These are phyloP conservation scores for Fusarium clavum DNA, from an alignment of 2,329 filamentous ascomycete species.

Conservation along the genomic window DNA sequence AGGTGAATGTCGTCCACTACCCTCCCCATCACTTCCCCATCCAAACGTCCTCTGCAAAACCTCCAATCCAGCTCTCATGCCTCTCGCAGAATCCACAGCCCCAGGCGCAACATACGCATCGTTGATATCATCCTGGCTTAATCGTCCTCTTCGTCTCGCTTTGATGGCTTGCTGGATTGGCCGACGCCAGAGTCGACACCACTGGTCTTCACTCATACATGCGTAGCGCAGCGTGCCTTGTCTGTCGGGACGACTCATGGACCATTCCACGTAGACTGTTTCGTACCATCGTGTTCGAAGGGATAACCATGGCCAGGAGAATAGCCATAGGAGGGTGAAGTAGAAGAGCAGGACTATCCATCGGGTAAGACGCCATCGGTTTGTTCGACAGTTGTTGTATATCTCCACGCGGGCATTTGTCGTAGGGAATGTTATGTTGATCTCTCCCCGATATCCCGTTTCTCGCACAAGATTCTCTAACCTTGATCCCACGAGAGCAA, in stretches of 20 bases:
- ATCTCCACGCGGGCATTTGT: conserved; percentile 68
- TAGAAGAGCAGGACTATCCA: conserved; percentile 76
- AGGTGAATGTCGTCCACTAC: conserved; percentile 14
- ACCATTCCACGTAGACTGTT: conserved; percentile 71
- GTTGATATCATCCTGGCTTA: conserved; percentile 69
- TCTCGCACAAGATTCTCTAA: conserved; percentile 68
- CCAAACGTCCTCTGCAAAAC: conserved; percentile 66
- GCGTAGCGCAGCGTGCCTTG: conserved; percentile 61
- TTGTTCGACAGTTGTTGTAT: conserved; percentile 71
- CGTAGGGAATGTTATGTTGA: conserved; percentile 69
- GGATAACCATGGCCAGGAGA: conserved; percentile 77
- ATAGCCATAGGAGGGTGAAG: conserved; percentile 74
- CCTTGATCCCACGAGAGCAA: conserved; percentile 61
- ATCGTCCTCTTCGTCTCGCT: conserved; percentile 64
- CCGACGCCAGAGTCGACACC: conserved; percentile 72
- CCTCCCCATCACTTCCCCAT: conserved; percentile 56
- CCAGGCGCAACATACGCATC: conserved; percentile 51
- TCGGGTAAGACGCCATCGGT: conserved; percentile 71
- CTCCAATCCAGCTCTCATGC: conserved; percentile 61
- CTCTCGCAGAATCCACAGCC: conserved; percentile 56
- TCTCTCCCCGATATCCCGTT: conserved; percentile 75
- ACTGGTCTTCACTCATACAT: conserved; percentile 67
- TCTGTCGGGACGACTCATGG: conserved; percentile 44
- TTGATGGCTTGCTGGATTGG: conserved; percentile 70
- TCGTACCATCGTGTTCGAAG: conserved; percentile 75